These are phyloP conservation scores for Microcera coccophila DNA, from an alignment of 2,329 filamentous ascomycete genomes.

Conservation along the genomic window DNA sequence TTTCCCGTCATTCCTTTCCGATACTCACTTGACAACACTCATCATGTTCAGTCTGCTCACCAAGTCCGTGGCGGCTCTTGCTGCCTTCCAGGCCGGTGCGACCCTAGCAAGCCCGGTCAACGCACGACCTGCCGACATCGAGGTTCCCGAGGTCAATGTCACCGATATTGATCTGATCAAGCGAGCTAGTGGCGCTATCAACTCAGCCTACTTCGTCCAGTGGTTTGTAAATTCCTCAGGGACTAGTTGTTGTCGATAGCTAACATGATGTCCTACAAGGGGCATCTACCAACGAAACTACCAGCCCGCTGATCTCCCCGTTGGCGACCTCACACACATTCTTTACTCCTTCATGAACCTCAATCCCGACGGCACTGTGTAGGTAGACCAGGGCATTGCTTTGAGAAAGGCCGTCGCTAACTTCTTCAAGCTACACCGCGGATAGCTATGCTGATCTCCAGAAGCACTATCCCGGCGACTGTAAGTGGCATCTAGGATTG, in stretches of 20 bases:
- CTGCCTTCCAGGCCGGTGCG: slow-evolving; percentile 22
- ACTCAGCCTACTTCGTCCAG: slow-evolving; percentile 48
- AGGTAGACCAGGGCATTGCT: too few relatives aligned
- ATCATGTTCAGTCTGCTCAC: slow-evolving; percentile 27
- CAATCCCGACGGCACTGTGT: slow-evolving; percentile 66
- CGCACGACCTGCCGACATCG: background rate
- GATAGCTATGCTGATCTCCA: slow-evolving; percentile 68
- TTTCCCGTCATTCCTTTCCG: background rate
- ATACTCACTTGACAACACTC: background rate
- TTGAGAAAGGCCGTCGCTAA: too few relatives aligned
- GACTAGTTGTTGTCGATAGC: background rate
- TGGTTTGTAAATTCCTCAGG: slow-evolving; percentile 34
- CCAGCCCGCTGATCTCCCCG: slow-evolving; percentile 66
- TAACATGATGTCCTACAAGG: slow-evolving; percentile 43
- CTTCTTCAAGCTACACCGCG: slow-evolving; percentile 56
- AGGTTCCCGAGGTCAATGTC: background rate
- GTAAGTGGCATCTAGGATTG: slow-evolving; percentile 30
- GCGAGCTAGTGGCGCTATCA: slow-evolving; percentile 25
- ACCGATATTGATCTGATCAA: slow-evolving; percentile 13
- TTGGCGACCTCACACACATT: slow-evolving; percentile 68
- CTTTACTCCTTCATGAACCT: slow-evolving; percentile 81
- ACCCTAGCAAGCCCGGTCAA: slow-evolving; percentile 20
- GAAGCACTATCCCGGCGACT: slow-evolving; percentile 69
- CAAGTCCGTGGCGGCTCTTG: slow-evolving; percentile 25
- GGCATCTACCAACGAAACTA: slow-evolving; percentile 74